Evolutionary conservation across 202 grass and related monocot species (phyloP).

Genomic region (Panicum hallii): DNA sequence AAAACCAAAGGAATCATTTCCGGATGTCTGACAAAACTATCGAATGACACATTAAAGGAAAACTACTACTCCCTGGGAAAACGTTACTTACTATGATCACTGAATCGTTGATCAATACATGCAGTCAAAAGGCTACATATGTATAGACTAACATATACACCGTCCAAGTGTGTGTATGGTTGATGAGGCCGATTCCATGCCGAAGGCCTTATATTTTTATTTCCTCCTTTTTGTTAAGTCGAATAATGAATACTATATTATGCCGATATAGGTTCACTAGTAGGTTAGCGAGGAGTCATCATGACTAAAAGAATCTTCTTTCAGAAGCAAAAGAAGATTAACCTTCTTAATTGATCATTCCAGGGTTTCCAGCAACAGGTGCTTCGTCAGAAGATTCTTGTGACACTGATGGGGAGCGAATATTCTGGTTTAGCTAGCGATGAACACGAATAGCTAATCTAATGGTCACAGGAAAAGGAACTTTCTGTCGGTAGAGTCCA

Average conservation of each 20-base stretch:
- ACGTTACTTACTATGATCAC: background rate
- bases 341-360: background rate
- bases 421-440: background rate
- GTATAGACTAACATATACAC: background rate
- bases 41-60: background rate
- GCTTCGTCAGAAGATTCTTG: slow-evolving; percentile 25
- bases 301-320: background rate
- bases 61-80: background rate
- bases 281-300: slow-evolving; percentile 3
- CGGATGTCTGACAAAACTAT: background rate
- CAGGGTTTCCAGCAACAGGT: slow-evolving; percentile 1
- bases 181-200: background rate
- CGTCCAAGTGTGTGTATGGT: background rate
- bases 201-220: background rate
- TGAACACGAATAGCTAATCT: background rate
- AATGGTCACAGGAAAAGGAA: background rate
- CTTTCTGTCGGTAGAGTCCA: slow-evolving; percentile 8
- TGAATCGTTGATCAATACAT: background rate
- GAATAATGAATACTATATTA: background rate
- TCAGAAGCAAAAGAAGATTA: background rate
- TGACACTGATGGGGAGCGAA: slow-evolving; percentile 13
- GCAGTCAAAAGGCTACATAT: slow-evolving; percentile 26
- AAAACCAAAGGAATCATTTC: background rate
- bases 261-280: background rate
- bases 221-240: background rate